phyloP scores from a whole-genome alignment of 208 protist genomes.

The Porcisia hertigi region DNA sequence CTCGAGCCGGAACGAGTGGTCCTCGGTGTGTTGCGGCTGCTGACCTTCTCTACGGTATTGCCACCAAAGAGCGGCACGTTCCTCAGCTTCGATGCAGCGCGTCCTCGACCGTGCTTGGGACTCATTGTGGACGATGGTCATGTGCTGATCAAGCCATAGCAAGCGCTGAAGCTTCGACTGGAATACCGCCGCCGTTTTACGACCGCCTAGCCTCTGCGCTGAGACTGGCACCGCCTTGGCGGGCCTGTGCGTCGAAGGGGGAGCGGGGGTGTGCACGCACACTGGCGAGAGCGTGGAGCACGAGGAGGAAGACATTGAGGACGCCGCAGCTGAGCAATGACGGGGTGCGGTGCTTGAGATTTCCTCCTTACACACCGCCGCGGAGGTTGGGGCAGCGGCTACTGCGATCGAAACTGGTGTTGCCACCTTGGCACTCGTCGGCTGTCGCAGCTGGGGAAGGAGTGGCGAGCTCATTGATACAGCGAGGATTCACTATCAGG shows the following conservation, averaged over 20 bases:
- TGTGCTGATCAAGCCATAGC: constrained; percentile 25
- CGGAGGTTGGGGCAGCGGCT: background rate
- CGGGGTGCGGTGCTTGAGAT: background rate
- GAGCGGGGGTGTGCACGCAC: background rate
- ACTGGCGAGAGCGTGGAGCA: background rate
- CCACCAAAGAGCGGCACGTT: constrained; percentile 26
- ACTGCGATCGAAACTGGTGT: background rate
- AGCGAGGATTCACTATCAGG: background rate
- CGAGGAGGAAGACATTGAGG: background rate
- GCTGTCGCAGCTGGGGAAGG: constrained; percentile 7
- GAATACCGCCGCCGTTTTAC: constrained; percentile 7
- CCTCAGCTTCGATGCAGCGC: constrained; percentile 29
- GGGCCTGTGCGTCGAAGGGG: background rate
- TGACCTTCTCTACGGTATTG: constrained; percentile 3
- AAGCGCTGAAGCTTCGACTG: constrained; percentile 28
- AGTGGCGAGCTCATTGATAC: background rate
- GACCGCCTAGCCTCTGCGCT: background rate
- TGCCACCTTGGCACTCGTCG: background rate
- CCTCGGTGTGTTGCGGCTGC: constrained; percentile 1
- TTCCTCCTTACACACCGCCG: background rate
- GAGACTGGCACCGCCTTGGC: background rate
- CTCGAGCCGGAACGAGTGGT: background rate
- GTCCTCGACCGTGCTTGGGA: constrained; percentile 5
- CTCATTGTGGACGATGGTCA: constrained; percentile 10
- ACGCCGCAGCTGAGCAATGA: background rate